Conservation (phyloP, 768 basidiomycete species). For the Pleurotus cornucopiae region DNA sequence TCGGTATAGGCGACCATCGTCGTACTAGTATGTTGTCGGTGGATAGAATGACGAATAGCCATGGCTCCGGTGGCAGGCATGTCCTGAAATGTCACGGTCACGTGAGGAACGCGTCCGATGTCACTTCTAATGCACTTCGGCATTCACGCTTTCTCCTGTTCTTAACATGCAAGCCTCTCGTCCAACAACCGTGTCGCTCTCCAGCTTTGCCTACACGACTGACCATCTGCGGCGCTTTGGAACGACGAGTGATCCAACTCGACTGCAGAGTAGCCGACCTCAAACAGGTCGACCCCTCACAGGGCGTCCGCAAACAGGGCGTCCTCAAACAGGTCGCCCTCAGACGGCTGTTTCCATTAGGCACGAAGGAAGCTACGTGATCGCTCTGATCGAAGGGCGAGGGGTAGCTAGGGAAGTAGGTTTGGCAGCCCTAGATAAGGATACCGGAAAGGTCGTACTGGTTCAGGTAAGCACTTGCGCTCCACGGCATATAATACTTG, state of each 20-base stretch:
- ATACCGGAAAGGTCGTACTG: conserved; percentile 70
- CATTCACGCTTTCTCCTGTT: background rate
- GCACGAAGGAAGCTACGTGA: conserved; percentile 57
- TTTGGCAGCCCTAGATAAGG: conserved; percentile 79
- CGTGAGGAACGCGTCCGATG: background rate
- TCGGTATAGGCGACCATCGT: background rate
- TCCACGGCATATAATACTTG: conserved; percentile 4
- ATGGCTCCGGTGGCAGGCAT: background rate
- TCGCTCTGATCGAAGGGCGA: conserved; percentile 73
- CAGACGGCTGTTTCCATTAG: conserved; percentile 58
- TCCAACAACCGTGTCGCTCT: background rate
- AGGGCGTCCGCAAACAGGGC: conserved; percentile 49
- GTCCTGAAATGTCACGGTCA: background rate
- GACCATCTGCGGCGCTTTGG: too few species aligned
- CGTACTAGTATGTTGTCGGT: background rate
- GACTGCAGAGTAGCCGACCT: too few species aligned
- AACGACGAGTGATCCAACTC: too few species aligned
- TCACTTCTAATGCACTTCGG: background rate
- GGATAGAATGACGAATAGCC: background rate
- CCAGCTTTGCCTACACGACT: too few species aligned
- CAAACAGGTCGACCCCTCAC: conserved; percentile 9
- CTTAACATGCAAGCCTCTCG: background rate
- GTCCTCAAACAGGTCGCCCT: conserved; percentile 59
- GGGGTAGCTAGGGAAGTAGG: conserved; percentile 83
- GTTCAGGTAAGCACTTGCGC: conserved; percentile 58